phyloP scores from a whole-genome alignment of 768 basidiomycete genomes.

The Kwoniella dendrophila region DNA sequence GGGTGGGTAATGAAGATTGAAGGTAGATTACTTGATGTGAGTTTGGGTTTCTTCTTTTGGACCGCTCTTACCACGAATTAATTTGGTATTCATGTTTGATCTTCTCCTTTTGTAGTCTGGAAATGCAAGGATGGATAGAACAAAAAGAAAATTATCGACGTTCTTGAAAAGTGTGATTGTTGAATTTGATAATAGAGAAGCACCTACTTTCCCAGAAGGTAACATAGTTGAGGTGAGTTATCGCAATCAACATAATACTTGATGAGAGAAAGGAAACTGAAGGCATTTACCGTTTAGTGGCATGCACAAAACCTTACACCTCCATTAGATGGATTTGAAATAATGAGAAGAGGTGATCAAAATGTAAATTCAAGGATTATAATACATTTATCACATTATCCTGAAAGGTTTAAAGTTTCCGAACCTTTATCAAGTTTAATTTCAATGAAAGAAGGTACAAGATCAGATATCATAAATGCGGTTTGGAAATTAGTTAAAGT shows the following conservation, averaged over 20 bases:
- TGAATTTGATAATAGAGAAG: slow-evolving; percentile 78
- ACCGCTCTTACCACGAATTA: not conserved
- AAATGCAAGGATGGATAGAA: slow-evolving; percentile 53
- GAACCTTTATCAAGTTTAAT: slow-evolving; percentile 69
- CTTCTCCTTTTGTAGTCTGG: slow-evolving; percentile 37
- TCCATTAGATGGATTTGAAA: slow-evolving; percentile 78
- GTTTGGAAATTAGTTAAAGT: slow-evolving; percentile 96
- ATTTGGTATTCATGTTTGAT: not conserved
- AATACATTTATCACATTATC: slow-evolving; percentile 81
- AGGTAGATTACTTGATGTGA: slow-evolving; percentile 69
- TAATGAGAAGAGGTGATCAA: slow-evolving; percentile 77
- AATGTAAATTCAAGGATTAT: slow-evolving; percentile 77
- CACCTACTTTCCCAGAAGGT: slow-evolving; percentile 74
- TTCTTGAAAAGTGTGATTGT: slow-evolving; percentile 80
- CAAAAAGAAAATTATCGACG: slow-evolving; percentile 75
- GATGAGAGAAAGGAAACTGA: too few species aligned
- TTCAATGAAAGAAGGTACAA: slow-evolving; percentile 80
- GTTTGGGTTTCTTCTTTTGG: slow-evolving; percentile 15
- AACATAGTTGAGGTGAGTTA: slow-evolving; percentile 84
- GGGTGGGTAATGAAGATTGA: slow-evolving; percentile 87
- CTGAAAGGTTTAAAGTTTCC: slow-evolving; percentile 79
- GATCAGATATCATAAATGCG: slow-evolving; percentile 75
- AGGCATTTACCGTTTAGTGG: too few species aligned
- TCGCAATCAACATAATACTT: too few species aligned
- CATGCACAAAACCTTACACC: slow-evolving; percentile 57